Conservation (phyloP, 2,329 filamentous ascomycete genomes). For the Aspergillus chevalieri region DNA sequence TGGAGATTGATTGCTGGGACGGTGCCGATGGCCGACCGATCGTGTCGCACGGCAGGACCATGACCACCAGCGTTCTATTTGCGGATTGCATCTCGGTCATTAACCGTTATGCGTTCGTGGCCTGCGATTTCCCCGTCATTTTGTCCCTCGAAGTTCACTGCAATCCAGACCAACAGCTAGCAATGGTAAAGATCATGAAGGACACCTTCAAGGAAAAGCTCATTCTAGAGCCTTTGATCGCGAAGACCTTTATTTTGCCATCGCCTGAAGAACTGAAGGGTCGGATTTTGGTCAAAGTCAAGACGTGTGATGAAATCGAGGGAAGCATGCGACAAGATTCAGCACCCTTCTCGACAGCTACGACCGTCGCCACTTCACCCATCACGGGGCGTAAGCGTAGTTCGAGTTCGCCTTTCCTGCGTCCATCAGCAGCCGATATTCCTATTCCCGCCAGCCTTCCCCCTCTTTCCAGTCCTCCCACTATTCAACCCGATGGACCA, state of each 20-base stretch:
- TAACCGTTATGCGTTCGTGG: slow-evolving; percentile 86
- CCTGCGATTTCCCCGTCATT: slow-evolving; percentile 82
- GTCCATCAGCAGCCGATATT: slow-evolving; percentile 57
- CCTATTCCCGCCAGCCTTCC: slow-evolving; percentile 44
- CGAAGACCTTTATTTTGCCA: slow-evolving; percentile 63
- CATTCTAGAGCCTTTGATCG: slow-evolving; percentile 67
- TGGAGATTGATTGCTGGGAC: slow-evolving; percentile 98
- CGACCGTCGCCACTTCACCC: too few species aligned
- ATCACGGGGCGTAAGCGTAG: slow-evolving; percentile 53
- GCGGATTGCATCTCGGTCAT: slow-evolving; percentile 87
- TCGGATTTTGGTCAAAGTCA: slow-evolving; percentile 89
- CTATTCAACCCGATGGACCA: slow-evolving; percentile 44
- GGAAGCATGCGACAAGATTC: slow-evolving; percentile 41
- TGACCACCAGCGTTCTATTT: slow-evolving; percentile 85
- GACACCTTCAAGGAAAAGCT: slow-evolving; percentile 75
- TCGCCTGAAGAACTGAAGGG: slow-evolving; percentile 79
- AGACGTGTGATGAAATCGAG: slow-evolving; percentile 60
- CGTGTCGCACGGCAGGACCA: slow-evolving; percentile 83
- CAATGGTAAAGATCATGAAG: slow-evolving; percentile 86
- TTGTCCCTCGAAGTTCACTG: slow-evolving; percentile 96
- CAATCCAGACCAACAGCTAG: slow-evolving; percentile 69
- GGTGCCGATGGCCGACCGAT: slow-evolving; percentile 79
- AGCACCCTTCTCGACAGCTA: slow-evolving; percentile 26
- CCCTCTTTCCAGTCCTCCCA: slow-evolving; percentile 48
- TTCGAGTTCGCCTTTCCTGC: slow-evolving; percentile 69